Percentiles rank a stretch among this genome's conserved stretches.
Evolutionary conservation across 179 eudicot species (phyloP).

Genomic region (Camellia oleifera): DNA sequence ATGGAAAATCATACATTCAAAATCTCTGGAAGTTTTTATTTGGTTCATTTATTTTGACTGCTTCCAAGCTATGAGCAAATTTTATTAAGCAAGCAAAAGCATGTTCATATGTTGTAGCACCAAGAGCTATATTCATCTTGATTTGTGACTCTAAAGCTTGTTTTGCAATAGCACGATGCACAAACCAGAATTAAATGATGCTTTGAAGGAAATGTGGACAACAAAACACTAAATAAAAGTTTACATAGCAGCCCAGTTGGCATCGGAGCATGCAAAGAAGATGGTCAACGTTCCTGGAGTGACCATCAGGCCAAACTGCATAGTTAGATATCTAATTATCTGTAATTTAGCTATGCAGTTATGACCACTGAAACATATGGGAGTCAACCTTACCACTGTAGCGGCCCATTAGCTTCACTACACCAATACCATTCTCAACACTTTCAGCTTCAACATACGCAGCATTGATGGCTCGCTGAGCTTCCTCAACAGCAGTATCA

Average conservation of each 20-base stretch:
- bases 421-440: slow-evolving; percentile 54
- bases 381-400: slow-evolving; percentile 43
- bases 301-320: background rate
- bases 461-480: slow-evolving; percentile 65
- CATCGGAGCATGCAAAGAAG: too few species aligned
- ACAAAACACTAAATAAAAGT: background rate
- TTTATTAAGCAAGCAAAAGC: background rate
- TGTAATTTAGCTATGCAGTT: background rate
- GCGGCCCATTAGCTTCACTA: slow-evolving; percentile 67
- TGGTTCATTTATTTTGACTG: background rate
- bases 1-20: background rate
- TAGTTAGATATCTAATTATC: background rate
- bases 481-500: slow-evolving; percentile 70
- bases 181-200: background rate
- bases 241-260: background rate
- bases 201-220: background rate
- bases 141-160: background rate
- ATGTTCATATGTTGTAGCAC: background rate
- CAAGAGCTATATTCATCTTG: background rate
- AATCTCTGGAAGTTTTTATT: background rate
- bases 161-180: background rate
- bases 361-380: slow-evolving; percentile 5
- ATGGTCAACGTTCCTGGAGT: too few species aligned
- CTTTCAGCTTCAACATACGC: slow-evolving; percentile 69
- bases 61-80: slow-evolving; percentile 1